These are phyloP conservation scores for Paxillus ammoniavirescens DNA, from an alignment of 768 basidiomycete genomes.

Conservation along the genomic window DNA sequence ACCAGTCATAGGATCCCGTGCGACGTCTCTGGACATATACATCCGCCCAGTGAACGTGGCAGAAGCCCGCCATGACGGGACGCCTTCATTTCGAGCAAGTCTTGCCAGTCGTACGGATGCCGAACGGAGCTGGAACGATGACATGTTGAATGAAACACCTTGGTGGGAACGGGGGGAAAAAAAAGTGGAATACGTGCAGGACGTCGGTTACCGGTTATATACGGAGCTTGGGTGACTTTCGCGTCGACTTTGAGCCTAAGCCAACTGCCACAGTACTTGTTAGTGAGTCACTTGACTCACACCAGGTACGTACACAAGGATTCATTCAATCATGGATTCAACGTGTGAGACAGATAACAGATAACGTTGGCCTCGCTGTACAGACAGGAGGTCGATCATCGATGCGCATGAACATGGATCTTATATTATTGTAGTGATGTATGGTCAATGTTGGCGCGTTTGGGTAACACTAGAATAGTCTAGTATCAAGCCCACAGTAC, in stretches of 20 bases:
- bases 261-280: no score
- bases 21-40: constrained; percentile 10
- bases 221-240: background rate
- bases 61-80: constrained; percentile 12
- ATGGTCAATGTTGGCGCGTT: no score
- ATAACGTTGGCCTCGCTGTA: no score
- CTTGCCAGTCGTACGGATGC: constrained; percentile 12
- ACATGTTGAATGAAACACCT: constrained; percentile 17
- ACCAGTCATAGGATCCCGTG: constrained; percentile 47
- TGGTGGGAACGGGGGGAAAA: background rate
- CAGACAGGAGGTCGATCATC: background rate
- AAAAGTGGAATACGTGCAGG: background rate
- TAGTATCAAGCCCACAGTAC: no score
- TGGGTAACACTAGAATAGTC: no score
- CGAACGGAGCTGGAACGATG: constrained; percentile 7
- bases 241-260: no score
- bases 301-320: no score
- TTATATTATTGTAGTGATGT: no score
- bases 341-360: no score
- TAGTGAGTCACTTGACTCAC: background rate
- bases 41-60: background rate
- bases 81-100: background rate
- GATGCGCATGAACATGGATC: no score
- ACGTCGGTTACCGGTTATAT: constrained; percentile 21
- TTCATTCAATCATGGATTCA: no score